A percentile compares a stretch with the other conserved stretches of the same genome.
These are phyloP conservation scores for Brasenia schreberi DNA, from an alignment of 164 flowering plant genomes.

Conservation along the genomic window DNA sequence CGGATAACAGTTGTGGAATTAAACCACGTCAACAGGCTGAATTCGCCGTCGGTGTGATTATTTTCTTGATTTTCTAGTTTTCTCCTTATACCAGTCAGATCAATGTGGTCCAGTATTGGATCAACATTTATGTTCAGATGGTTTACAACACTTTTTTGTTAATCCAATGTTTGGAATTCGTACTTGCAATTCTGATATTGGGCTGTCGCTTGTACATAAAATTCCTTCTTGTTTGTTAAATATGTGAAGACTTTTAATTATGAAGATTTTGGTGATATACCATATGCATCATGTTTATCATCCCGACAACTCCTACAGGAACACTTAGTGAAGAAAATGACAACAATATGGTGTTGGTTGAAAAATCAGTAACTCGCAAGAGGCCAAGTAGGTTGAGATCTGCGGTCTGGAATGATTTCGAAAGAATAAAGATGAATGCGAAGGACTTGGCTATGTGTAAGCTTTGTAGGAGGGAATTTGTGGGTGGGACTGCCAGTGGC, in stretches of 20 bases:
- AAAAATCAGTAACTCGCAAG: background rate
- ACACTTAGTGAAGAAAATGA: background rate
- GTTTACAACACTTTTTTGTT: no score
- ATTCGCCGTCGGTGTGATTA: no score
- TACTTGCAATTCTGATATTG: no score
- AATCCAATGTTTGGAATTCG: no score
- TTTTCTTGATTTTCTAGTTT: no score
- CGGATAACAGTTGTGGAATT: no score
- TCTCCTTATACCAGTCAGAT: no score
- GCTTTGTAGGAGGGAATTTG: background rate
- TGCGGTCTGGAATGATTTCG: conserved; percentile 1
- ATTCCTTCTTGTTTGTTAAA: background rate
- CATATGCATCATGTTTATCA: background rate
- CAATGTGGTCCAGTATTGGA: no score
- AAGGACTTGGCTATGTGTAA: background rate
- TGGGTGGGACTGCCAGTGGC: background rate
- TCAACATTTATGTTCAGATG: no score
- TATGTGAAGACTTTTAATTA: background rate
- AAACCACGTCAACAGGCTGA: no score
- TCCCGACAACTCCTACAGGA: background rate
- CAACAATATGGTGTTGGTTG: background rate
- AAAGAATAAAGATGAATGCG: background rate
- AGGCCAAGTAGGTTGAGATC: background rate
- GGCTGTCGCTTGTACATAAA: no score
- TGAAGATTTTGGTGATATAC: background rate